Evolutionary conservation across 345 rosid genomes (phyloP).

Genomic region (Camelina neglecta): DNA sequence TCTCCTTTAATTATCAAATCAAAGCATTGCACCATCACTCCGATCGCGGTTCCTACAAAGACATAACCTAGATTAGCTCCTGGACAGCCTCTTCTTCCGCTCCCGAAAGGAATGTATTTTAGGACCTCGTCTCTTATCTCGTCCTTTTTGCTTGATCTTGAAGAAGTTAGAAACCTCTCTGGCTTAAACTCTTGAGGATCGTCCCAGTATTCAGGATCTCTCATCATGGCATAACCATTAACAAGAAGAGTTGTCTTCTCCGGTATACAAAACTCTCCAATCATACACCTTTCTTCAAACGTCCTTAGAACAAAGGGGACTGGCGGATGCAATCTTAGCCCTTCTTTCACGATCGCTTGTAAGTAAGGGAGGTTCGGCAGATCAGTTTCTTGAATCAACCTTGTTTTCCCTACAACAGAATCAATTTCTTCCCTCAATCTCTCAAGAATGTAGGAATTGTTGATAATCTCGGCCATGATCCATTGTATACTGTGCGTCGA

Average conservation of each 20-base stretch:
- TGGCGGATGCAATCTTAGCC: neutral
- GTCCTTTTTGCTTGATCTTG: neutral
- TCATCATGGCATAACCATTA: constrained; percentile 9
- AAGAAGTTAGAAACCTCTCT: neutral
- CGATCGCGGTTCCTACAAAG: neutral
- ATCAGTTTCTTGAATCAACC: constrained; percentile 2
- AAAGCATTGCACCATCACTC: constrained; percentile 7
- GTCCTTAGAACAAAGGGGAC: neutral
- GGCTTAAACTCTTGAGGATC: constrained; percentile 5
- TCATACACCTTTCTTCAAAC: neutral
- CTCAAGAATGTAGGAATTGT: neutral
- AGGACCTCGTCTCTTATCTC: constrained; percentile 13
- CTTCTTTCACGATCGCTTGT: neutral
- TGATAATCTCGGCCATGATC: neutral
- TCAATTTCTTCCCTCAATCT: neutral
- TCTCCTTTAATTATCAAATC: neutral
- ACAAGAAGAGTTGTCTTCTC: neutral
- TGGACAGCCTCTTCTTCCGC: neutral
- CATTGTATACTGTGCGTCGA: neutral
- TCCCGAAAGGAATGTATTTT: constrained; percentile 19
- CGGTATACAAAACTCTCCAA: too few species aligned
- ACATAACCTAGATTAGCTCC: too few species aligned
- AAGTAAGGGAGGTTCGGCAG: neutral
- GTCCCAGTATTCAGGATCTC: neutral
- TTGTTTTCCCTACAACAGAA: neutral